Evolutionary conservation across 169 alveolate genomes (phyloP).

Genomic region (Eimeria mitis): DNA sequence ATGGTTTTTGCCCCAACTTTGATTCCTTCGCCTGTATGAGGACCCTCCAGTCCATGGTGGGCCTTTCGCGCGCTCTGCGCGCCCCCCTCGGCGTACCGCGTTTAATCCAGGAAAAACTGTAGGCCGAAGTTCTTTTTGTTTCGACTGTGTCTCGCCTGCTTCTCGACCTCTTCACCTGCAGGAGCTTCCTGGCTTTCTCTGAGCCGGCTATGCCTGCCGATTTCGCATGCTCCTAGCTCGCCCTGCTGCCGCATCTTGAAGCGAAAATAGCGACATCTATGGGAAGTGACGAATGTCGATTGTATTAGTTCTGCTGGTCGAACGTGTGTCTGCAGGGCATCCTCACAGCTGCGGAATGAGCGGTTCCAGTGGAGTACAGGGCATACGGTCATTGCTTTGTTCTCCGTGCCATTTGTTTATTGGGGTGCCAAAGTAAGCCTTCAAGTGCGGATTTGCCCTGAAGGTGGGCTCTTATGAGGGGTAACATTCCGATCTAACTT

Average conservation of each 20-base stretch:
- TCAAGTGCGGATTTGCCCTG: background rate
- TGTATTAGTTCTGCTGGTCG: background rate
- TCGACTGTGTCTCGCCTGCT: background rate
- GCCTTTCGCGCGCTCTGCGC: conserved; percentile 48
- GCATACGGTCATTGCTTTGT: conserved; percentile 39
- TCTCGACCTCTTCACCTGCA: background rate
- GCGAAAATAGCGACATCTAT: background rate
- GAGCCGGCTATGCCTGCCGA: background rate
- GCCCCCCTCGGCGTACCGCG: conserved; percentile 51
- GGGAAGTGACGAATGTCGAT: no score
- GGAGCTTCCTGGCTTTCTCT: no score
- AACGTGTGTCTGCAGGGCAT: background rate
- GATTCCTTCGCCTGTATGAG: background rate
- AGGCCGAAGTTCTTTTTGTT: background rate
- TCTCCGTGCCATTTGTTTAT: conserved; percentile 21
- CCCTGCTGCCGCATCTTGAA: background rate
- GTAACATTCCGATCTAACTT: background rate
- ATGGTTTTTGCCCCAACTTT: background rate
- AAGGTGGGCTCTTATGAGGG: background rate
- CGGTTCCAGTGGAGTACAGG: conserved; percentile 34
- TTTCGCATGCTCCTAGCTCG: background rate
- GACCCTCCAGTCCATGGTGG: conserved; percentile 17
- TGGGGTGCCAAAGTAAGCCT: conserved; percentile 24
- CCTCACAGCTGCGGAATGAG: background rate
- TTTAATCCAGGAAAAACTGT: background rate